Evolutionary conservation across 495 filamentous ascomycete species (phyloP).

Genomic region (Niebla homalea): DNA sequence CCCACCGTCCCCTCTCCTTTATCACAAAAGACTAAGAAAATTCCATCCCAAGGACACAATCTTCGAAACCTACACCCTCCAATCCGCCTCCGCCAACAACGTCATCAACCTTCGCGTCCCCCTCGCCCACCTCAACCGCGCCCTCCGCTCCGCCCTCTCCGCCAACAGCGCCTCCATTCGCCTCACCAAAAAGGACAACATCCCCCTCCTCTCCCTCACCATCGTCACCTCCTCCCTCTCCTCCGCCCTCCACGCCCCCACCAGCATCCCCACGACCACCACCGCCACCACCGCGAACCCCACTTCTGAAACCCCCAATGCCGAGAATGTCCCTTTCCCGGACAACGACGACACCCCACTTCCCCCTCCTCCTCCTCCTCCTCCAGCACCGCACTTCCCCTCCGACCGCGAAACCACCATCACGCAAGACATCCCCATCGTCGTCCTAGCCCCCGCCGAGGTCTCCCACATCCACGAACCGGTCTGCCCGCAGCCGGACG

Average conservation of each 20-base stretch:
- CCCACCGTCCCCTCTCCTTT: not conserved
- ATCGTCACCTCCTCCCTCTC: conserved; percentile 79
- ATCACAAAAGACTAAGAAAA: not conserved
- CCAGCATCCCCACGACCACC: conserved; percentile 35
- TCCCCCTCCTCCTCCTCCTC: not conserved
- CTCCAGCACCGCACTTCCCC: conserved; percentile 19
- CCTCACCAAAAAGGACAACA: conserved; percentile 78
- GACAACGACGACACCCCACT: conserved; percentile 9
- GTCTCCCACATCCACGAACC: conserved; percentile 86
- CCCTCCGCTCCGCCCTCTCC: conserved; percentile 69
- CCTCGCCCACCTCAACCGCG: conserved; percentile 63
- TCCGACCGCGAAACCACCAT: conserved; percentile 70
- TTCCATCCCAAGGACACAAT: conserved; percentile 50
- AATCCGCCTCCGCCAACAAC: conserved; percentile 66
- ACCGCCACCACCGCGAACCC: conserved; percentile 14
- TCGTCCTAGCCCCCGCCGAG: conserved; percentile 63
- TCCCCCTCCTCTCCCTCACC: conserved; percentile 44
- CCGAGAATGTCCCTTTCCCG: too few relatives aligned
- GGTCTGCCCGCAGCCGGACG: conserved; percentile 78
- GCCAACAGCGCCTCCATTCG: conserved; percentile 69
- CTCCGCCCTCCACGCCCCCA: conserved; percentile 56
- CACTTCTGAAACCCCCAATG: conserved; percentile 13
- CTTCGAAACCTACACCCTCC: conserved; percentile 72
- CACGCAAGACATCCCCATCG: conserved; percentile 92
- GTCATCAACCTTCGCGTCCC: conserved; percentile 94